A percentile compares a stretch with the other conserved stretches of the same genome.
Evolutionary conservation across 2,329 filamentous ascomycete species (phyloP).

Genomic region (Cytospora leucostoma): DNA sequence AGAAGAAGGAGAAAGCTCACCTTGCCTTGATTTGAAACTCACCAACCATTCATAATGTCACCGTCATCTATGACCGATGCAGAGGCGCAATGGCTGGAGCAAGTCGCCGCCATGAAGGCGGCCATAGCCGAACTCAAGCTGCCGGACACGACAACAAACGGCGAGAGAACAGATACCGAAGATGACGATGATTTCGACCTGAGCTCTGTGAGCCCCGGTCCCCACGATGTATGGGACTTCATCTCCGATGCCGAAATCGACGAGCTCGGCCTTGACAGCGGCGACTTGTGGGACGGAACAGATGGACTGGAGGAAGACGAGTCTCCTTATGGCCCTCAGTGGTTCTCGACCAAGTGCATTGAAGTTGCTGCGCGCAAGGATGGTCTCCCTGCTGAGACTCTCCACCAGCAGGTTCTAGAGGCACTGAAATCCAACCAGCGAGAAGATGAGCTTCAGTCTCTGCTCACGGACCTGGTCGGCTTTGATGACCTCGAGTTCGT

Average conservation of each 20-base stretch:
- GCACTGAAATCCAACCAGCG: constrained; percentile 67
- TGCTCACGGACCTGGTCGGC: constrained; percentile 84
- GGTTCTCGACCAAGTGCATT: constrained; percentile 72
- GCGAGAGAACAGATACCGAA: constrained; percentile 56
- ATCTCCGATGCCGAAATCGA: constrained; percentile 76
- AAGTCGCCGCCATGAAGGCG: constrained; percentile 82
- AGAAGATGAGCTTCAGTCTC: constrained; percentile 89
- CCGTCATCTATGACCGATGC: constrained; percentile 37
- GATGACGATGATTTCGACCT: constrained; percentile 58
- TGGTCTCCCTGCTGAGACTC: constrained; percentile 67
- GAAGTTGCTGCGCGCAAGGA: constrained; percentile 65
- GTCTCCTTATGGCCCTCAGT: constrained; percentile 58
- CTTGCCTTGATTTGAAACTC: background rate
- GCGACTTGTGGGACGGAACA: constrained; percentile 40
- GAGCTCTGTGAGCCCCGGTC: constrained; percentile 57
- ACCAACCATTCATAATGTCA: constrained; percentile 7
- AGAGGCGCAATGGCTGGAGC: constrained; percentile 75
- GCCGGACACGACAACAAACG: constrained; percentile 42
- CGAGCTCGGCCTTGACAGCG: constrained; percentile 50
- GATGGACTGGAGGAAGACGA: constrained; percentile 32
- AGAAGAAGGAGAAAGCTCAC: background rate
- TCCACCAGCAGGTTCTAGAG: constrained; percentile 76
- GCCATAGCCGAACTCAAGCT: constrained; percentile 73
- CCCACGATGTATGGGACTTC: constrained; percentile 90
- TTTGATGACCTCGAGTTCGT: constrained; percentile 94